A percentile compares a stretch with the other conserved stretches of the same genome.
Evolutionary conservation across 495 filamentous ascomycete genomes (phyloP).

Genomic region (Lasiosphaeriaceae sp.): DNA sequence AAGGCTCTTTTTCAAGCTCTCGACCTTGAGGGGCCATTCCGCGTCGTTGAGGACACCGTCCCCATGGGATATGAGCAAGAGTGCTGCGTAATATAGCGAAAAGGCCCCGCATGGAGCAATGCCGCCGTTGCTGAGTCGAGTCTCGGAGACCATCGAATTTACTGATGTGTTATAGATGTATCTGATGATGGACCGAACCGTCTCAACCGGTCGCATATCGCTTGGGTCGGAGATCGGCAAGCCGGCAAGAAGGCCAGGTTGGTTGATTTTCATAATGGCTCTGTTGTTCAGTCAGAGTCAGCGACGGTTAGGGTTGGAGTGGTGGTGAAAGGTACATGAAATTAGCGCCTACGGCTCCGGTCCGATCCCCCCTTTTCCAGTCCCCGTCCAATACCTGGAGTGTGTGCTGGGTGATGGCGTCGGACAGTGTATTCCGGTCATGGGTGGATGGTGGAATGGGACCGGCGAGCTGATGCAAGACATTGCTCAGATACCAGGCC

Average conservation of each 20-base stretch:
- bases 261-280: constrained; percentile 27
- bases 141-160: constrained; percentile 2
- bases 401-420: constrained; percentile 15
- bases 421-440: constrained; percentile 15
- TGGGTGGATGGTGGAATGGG: constrained; percentile 1
- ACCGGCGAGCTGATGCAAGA: constrained; percentile 18
- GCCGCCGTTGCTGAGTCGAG: constrained; percentile 5
- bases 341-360: constrained; percentile 24
- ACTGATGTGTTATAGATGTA: constrained; percentile 16
- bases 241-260: constrained; percentile 16
- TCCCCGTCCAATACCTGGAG: constrained; percentile 5
- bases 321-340: constrained; percentile 24
- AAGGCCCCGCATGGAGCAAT: constrained; percentile 23
- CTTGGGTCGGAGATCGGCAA: background rate
- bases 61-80: constrained; percentile 25
- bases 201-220: constrained; percentile 12
- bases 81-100: constrained; percentile 20
- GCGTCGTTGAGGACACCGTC: constrained; percentile 12
- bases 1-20: constrained; percentile 11
- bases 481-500: constrained; percentile 22
- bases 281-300: constrained; percentile 15
- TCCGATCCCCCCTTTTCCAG: constrained; percentile 16
- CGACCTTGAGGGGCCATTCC: constrained; percentile 20
- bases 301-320: background rate
- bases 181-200: constrained; percentile 16